Base-by-base conservation (phyloP, 2,329 filamentous ascomycete genomes). In the Fusarium begoniae region DNA sequence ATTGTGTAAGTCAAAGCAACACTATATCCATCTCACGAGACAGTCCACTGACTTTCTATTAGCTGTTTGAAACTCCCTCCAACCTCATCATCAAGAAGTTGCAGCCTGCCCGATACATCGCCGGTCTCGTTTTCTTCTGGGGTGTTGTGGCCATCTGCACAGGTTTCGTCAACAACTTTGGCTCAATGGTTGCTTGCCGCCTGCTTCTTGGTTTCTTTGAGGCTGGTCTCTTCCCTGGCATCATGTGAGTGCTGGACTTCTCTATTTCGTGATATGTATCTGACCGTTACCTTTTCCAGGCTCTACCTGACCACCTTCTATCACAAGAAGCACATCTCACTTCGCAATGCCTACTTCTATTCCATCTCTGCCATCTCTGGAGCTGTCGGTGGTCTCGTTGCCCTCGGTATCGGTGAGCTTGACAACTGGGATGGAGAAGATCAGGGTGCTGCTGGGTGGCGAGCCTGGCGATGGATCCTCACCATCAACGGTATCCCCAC, bases 381-480 rank as follows among this genome's bases (percentile, higher is more conserved):
- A 11, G 90, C 90, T 2, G 90, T 85, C 57, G 90, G 91, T 28
- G 91, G 91, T 1, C 84, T 93, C 0, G 84, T 93, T 2, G 91
- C 91, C 0, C 92, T 90, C 61, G 90, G 84, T 0, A 91, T 92
- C 67, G 89, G 67, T 24, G 67, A 70, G 14, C 11, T 70, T 4
- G 67, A 70, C 26, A 28, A 70, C 17, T 43, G 20, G 3, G 67
- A 70, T 14, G 67, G 89, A 1, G 24, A 45, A 26, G 6, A 5
- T 85, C 87, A 92, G 64, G 90, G 90, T 2, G 78, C 87, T 15
- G 81, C 83, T 1, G 90, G 90, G 5, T 84, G 87, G 67, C 80
- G 84, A n/a, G 91, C 89, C 2, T 93, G 91, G 91, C 82, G 91
- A 54, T 93, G 90, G 91, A 90, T 92, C 68, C 84, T 92, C 79